Conservation (phyloP, 768 basidiomycete genomes). For the Leccinum aurantiacum region DNA sequence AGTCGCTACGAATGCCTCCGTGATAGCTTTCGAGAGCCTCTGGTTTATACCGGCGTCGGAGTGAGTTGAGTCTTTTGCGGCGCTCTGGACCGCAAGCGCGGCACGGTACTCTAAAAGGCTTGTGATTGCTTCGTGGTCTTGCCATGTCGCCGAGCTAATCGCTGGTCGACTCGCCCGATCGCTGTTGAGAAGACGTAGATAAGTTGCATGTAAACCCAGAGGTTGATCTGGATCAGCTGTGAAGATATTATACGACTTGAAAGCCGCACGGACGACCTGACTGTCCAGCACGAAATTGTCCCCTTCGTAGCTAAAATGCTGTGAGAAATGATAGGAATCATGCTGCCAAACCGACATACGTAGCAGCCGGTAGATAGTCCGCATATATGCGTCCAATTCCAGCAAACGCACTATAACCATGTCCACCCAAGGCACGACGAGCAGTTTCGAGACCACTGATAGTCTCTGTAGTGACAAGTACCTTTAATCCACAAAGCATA, state of each 20-base stretch:
- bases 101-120: constrained; percentile 65
- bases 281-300: constrained; percentile 77
- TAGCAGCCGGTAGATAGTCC: constrained; percentile 62
- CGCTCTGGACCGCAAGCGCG: constrained; percentile 51
- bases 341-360: constrained; percentile 41
- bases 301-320: constrained; percentile 58
- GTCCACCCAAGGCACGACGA: constrained; percentile 72
- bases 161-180: constrained; percentile 19
- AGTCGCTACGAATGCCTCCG: constrained; percentile 66
- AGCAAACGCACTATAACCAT: constrained; percentile 69
- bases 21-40: constrained; percentile 60
- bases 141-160: constrained; percentile 33
- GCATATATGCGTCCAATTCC: constrained; percentile 67
- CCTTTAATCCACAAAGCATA: constrained; percentile 67
- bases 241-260: constrained; percentile 58
- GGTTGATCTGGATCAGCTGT: constrained; percentile 22
- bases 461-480: constrained; percentile 50
- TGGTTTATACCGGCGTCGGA: constrained; percentile 56
- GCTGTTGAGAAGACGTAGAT: constrained; percentile 52
- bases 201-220: constrained; percentile 31
- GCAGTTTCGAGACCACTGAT: constrained; percentile 63
- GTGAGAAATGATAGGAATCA: neutral
- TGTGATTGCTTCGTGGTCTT: constrained; percentile 41
- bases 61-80: constrained; percentile 35
- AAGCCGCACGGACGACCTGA: constrained; percentile 70